Base-by-base conservation (phyloP, 768 basidiomycete genomes). In the Leccinum arenicola region DNA sequence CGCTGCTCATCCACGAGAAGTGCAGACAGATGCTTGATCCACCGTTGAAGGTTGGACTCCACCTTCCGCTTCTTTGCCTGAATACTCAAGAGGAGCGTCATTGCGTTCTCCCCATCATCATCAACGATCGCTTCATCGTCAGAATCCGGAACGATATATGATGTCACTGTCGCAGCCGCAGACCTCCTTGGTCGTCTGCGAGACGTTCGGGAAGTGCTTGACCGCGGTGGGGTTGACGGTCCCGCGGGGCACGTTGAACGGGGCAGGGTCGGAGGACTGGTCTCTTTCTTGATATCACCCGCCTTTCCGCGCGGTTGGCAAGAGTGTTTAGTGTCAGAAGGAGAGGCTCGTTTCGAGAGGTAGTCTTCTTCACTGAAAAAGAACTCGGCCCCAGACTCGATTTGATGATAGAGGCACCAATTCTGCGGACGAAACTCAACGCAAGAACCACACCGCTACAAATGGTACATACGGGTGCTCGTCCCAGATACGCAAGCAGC, bases 321-420 rank as follows among this genome's bases (percentile, higher is more conserved):
- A n/a, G 59, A 31, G 31, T 68, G 68, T 61, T 69, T 76, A 12
- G 59, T 49, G 31, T 64, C 67, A 31, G 54, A 40, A 25, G 50
- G 58, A 59, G 62, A 65, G n/a, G 40, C 64, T 27, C 72, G 71
- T 55, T 71, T 73, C 35, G 73, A 75, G 43, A 86, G 73, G 64
- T 89, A 91, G 64, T 90, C 89, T 43, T 84, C 80, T 65, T 91
- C 89, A 59, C 81, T 82, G 59, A 81, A 74, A 69, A 82, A 91
- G 70, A 91, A 92, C 61, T 84, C 82, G 14, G 84, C 83, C 14
- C 88, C 88, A 47, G 69, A 63, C 72, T 84, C 84, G 56, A 91
- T 88, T 60, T 83, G 82, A 45, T 80, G 77, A 70, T 81, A 86
- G 12, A 91, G 67, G 57, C 74, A 77, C 65, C 74, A 79, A 62